These are phyloP conservation scores for Trichoderma breve DNA, from an alignment of 2,329 filamentous ascomycete genomes.

Conservation along the genomic window DNA sequence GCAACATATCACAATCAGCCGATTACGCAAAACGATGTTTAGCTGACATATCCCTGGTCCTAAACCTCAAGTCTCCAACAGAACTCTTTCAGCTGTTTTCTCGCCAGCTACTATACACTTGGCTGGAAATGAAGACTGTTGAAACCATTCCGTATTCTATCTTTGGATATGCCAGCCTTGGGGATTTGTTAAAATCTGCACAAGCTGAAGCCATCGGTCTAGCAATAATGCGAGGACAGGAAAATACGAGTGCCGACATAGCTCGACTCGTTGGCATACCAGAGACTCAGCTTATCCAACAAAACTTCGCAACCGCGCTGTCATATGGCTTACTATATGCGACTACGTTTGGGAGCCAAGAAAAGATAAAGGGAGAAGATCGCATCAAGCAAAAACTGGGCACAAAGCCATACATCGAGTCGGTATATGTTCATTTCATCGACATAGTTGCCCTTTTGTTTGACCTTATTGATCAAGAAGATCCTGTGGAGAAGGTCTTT, in stretches of 20 bases:
- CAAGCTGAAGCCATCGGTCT: slow-evolving; percentile 78
- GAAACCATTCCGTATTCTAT: slow-evolving; percentile 78
- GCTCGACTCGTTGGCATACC: slow-evolving; percentile 55
- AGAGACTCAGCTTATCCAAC: slow-evolving; percentile 57
- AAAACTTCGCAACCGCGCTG: slow-evolving; percentile 72
- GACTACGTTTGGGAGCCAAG: slow-evolving; percentile 30
- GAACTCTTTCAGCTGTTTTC: slow-evolving; percentile 81
- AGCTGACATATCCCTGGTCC: slow-evolving; percentile 58
- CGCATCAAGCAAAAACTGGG: slow-evolving; percentile 69
- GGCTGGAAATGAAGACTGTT: slow-evolving; percentile 68
- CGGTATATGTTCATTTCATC: slow-evolving; percentile 68
- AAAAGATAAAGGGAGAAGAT: slow-evolving; percentile 59
- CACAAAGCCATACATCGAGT: slow-evolving; percentile 58
- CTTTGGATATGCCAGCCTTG: slow-evolving; percentile 72
- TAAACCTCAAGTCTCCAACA: slow-evolving; percentile 64
- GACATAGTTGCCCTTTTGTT: slow-evolving; percentile 76
- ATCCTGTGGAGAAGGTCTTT: slow-evolving; percentile 67
- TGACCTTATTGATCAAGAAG: slow-evolving; percentile 74
- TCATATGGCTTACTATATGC: slow-evolving; percentile 77
- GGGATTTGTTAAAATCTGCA: slow-evolving; percentile 66
- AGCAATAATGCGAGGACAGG: slow-evolving; percentile 76
- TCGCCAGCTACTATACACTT: slow-evolving; percentile 86
- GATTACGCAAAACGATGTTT: slow-evolving; percentile 74
- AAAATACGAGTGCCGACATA: slow-evolving; percentile 60
- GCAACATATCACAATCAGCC: slow-evolving; percentile 62